Base-by-base conservation (phyloP, 1,284 basidiomycete genomes). In the Uromyces viciae-fabae region DNA sequence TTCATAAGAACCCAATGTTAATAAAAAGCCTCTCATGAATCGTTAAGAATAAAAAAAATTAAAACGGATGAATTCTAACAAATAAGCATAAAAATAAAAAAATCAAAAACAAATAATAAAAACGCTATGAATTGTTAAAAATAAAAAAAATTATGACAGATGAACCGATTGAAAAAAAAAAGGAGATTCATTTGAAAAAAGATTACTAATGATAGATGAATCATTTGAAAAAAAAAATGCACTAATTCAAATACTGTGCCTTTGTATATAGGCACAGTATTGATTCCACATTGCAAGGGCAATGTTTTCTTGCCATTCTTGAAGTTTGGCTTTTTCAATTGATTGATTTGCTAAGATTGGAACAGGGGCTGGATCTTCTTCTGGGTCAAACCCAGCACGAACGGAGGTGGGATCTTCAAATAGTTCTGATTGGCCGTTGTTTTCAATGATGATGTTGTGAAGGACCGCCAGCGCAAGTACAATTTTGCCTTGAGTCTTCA, bases 401-500 rank as follows among this genome's bases (percentile, higher is more conserved):
- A 38, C 33, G 33, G 36, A 64, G 31, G 36, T 38, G 17, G 60
- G 60, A 38, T 33, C 60, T 11, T 3, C 9, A 38, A 64, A 64
- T 8, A 38, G 40, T 19, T 64, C 33, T 8, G 60, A 64, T 38
- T 64, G 60, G 2, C 60, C 33, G 28, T 64, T 3, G 60, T 64
- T 38, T 7, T 64, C 60, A 38, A 64, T 64, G 31, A 64, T 64
- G 8, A 64, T 64, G 60, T 64, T 64, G 7, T 64, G 60, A 22
- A 64, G 3, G 11, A 64, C 60, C 17, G 60, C 60, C 15, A 64
- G 58, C n/a, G 17, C 60, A 38, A 64, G 64, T 2, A 68, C 36
- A n/a, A 68, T 19, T 3, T 68, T 68, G 31, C 64, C 64, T 68
- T 68, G 64, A 36, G 64, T 68, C n/a, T 42, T 25, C 38, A 68